Evolutionary conservation across 2,329 filamentous ascomycete genomes (phyloP), one percentile per base, ranked within the genome.

Genomic region (Thelonectria olida): DNA sequence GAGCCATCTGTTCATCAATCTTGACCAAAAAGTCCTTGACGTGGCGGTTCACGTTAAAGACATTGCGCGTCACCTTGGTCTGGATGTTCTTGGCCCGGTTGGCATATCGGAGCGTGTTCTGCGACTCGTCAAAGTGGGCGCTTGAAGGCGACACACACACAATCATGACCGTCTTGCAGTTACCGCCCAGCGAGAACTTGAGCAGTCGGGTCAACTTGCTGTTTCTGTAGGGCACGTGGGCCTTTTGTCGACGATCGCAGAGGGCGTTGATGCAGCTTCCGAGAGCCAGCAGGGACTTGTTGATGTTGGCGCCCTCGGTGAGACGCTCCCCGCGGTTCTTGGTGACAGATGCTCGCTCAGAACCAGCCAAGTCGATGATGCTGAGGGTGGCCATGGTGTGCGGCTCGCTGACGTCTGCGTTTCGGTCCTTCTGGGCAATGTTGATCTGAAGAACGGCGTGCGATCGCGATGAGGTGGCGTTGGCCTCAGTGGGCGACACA

Each of bases 111-210:
- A 99, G 84, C 0, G 96, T 99, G 77, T 99, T 99, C 73, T 99
- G 96, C 0, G 95, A 97, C 79, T 99, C 96, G 76, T 99, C 96
- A 71, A 96, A 99, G 78, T 99, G 96, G 5, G 92, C 91, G 73
- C 96, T 98, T 1, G 93, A 97, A 2, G 96, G 96, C 69, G 94
- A 97, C 54, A 99, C 92, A 73, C 96, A 99, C 23, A 99, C 96
- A 76, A 99, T 98, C 96, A 99, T 99, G 75, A 99, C 96, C 0
- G 96, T 99, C 79, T 94, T 96, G 84, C 96, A 99, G 78, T 99
- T 99, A 3, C 96, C 96, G 27, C 96, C 96, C 0, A 99, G 87
- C 0, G 95, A 97, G 79, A 99, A 99, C 73, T 99, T 99, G 54
- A 99, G 86, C 5, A 99, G 84, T 54, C 96, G 90, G 0, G 96